These are phyloP conservation scores for Penicillium sp. DNA, from an alignment of 2,329 filamentous ascomycete genomes.

Conservation along the genomic window DNA sequence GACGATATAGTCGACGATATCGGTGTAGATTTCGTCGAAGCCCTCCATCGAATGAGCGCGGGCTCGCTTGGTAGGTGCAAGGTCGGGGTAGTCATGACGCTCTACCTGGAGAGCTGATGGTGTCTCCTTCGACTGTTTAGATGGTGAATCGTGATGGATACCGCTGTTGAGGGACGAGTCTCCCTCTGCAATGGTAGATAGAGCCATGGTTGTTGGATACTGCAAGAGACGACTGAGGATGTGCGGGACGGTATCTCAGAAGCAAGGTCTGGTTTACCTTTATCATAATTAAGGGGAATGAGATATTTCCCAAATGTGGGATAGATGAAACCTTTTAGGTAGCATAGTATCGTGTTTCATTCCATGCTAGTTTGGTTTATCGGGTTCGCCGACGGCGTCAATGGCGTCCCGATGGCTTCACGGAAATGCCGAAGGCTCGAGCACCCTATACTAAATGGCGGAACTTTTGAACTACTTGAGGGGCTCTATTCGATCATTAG, in stretches of 20 bases:
- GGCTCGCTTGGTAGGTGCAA: slow-evolving; percentile 4
- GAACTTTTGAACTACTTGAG: too few relatives aligned
- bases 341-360: not conserved
- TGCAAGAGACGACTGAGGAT: not conserved
- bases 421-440: not conserved
- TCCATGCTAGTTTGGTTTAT: not conserved
- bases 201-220: not conserved
- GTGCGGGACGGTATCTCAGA: not conserved
- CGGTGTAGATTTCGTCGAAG: slow-evolving; percentile 9
- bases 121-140: not conserved
- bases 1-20: slow-evolving; percentile 12
- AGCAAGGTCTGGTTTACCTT: not conserved
- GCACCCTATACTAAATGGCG: not conserved
- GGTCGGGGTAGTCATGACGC: slow-evolving; percentile 8
- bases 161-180: not conserved
- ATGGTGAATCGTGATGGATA: not conserved
- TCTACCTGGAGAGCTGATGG: slow-evolving; percentile 4
- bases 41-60: slow-evolving; percentile 10
- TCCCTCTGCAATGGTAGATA: not conserved
- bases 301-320: not conserved
- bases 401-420: not conserved
- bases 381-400: not conserved
- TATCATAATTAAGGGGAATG: not conserved
- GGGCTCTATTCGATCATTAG: too few relatives aligned
- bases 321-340: not conserved